phyloP scores from a whole-genome alignment of 176 grass and related monocot species.

The Microstegium vimineum region DNA sequence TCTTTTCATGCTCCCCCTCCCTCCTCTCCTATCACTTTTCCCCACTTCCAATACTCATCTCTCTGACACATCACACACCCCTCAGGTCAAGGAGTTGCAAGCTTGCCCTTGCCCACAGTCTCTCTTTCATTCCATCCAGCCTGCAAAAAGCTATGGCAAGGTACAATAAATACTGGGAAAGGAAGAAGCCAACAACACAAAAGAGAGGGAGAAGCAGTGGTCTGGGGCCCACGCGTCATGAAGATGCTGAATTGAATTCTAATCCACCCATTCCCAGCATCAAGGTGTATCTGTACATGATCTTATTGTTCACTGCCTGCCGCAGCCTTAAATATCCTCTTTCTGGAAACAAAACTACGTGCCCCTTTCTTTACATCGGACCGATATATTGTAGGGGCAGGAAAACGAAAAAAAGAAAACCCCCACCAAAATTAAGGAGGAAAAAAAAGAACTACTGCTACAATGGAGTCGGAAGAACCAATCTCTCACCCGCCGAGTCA shows the following conservation, averaged over 20 bases:
- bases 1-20: constrained; percentile 45
- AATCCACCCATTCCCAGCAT: constrained; percentile 66
- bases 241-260: constrained; percentile 47
- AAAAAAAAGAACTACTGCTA: neutral
- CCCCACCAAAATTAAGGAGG: constrained; percentile 19
- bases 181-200: constrained; percentile 35
- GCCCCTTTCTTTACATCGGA: constrained; percentile 42
- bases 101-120: too few species aligned
- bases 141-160: constrained; percentile 57
- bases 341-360: constrained; percentile 59
- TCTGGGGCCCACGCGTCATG: constrained; percentile 16
- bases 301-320: constrained; percentile 54
- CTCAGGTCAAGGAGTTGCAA: constrained; percentile 38
- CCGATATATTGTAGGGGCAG: constrained; percentile 25
- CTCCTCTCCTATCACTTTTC: constrained; percentile 35
- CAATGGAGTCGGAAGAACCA: constrained; percentile 42
- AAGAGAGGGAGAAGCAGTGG: constrained; percentile 36
- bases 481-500: constrained; percentile 39
- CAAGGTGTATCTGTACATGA: constrained; percentile 77
- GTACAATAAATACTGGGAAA: constrained; percentile 70
- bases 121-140: neutral
- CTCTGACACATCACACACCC: constrained; percentile 23
- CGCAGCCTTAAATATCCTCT: constrained; percentile 63
- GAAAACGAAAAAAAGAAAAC: constrained; percentile 32
- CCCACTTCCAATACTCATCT: constrained; percentile 41